Evolutionary conservation across 1,284 basidiomycete species (phyloP), one percentile per base, ranked within the genome.

Genomic region (Rhizoctonia solani): DNA sequence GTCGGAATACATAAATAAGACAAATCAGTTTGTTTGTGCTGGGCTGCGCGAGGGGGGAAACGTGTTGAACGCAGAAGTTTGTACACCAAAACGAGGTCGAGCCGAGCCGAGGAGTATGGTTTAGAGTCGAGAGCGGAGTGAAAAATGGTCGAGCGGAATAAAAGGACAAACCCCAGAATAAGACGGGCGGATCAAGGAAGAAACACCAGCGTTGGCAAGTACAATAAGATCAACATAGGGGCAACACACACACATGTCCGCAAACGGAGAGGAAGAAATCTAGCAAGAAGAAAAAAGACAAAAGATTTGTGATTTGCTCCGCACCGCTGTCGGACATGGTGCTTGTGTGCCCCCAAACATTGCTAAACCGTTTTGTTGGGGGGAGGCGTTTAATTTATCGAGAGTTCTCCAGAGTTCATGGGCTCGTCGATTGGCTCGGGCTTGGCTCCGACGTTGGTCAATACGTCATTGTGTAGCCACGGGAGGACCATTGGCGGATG

Each of bases 401-500:
- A 69, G 39, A 67, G 32, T 14, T 69, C 65, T 27, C 68, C 42
- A 32, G 66, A 69, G 37, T 41, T 61, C 65, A 69, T 69, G 4
- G 61, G 61, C 27, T 69, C 68, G 41, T 69, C 65, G 19, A 67
- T 39, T 4, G 68, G 63, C 41, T 69, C 68, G 11, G 65, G 27
- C 32, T 69, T 69, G 27, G 68, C 66, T n/a, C 65, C 54, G 55
- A 59, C 65, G 29, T 39, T 66, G 25, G 52, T 58, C n/a, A 58
- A 27, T 41, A 58, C 50, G 14, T 61, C 59, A 39, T 34, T 63
- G 47, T 55, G 42, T 16, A 63, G 47, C 68, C 65, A 67, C 16
- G 66, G 39, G 8, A 67, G 77, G 53, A 78, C 71, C 73, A 77
- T 74, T 5, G 79, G 79, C 23, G 78, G 81, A 70, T 85, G 83